Percentiles rank a stretch among this genome's conserved stretches.
Evolutionary conservation across 1,139 yeast genomes (phyloP).

Genomic region (Saccharomycopsis crataegensis): DNA sequence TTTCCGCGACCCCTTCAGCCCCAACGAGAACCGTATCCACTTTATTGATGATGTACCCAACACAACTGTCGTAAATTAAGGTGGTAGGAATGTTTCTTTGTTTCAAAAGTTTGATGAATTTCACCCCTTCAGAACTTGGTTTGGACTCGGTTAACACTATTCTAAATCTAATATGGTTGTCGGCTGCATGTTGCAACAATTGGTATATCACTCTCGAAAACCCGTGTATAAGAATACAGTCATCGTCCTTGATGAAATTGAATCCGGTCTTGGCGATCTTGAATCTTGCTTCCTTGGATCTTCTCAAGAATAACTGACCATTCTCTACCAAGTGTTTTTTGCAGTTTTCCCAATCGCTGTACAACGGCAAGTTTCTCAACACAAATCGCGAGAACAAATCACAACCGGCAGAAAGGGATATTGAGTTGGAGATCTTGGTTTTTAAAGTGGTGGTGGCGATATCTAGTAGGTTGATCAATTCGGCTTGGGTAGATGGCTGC

Average conservation of each 20-base stretch:
- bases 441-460: constrained; percentile 71
- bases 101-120: constrained; percentile 63
- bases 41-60: constrained; percentile 85
- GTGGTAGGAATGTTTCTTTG: constrained; percentile 86
- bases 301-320: constrained; percentile 82
- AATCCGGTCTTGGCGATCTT: constrained; percentile 85
- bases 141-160: constrained; percentile 92
- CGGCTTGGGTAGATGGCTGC: constrained; percentile 90
- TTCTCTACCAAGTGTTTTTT: constrained; percentile 82
- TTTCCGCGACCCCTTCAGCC: constrained; percentile 98
- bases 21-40: constrained; percentile 94
- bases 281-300: constrained; percentile 86
- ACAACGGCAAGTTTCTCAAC: constrained; percentile 76
- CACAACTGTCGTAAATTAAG: constrained; percentile 86
- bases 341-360: constrained; percentile 96
- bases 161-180: constrained; percentile 64
- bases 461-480: constrained; percentile 73
- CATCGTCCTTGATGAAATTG: constrained; percentile 90
- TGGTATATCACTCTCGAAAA: constrained; percentile 85
- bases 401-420: constrained; percentile 94
- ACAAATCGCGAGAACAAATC: constrained; percentile 94
- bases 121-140: constrained; percentile 65
- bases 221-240: constrained; percentile 83
- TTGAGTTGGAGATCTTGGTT: constrained; percentile 77
- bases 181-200: constrained; percentile 66